Conservation (phyloP, 2,329 filamentous ascomycete genomes). For the Colletotrichum shisoi region DNA sequence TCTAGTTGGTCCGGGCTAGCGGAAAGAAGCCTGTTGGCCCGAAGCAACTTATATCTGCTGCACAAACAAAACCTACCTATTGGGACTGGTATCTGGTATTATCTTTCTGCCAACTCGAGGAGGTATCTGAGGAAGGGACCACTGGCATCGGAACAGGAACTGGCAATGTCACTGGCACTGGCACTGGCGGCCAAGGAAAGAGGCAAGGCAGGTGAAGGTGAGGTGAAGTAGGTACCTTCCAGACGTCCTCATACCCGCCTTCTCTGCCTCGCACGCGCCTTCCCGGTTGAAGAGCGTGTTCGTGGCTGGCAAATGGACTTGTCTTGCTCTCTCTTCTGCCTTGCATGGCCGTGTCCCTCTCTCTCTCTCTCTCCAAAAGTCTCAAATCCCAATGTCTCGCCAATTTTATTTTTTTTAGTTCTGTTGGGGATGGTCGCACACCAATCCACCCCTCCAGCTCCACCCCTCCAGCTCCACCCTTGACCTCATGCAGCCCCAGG, state of each 20-base stretch:
- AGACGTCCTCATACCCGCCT: not conserved
- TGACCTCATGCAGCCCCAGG: constrained; percentile 38
- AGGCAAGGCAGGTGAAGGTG: not conserved
- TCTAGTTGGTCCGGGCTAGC: constrained; percentile 35
- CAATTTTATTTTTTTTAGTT: constrained; percentile 50
- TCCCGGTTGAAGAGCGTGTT: not conserved
- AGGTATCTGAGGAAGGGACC: too few species aligned
- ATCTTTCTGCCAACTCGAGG: too few species aligned
- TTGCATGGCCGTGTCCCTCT: constrained; percentile 9
- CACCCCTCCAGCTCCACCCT: constrained; percentile 38
- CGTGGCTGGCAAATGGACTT: constrained; percentile 3
- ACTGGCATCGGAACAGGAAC: too few species aligned
- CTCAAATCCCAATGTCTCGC: constrained; percentile 40
- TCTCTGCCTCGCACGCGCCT: not conserved
- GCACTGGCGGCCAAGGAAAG: not conserved
- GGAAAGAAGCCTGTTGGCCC: constrained; percentile 21
- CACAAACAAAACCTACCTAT: not conserved
- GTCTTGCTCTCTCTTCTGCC: constrained; percentile 13
- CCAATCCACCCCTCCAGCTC: constrained; percentile 35
- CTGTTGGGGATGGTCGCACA: constrained; percentile 52
- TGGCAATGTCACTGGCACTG: not conserved
- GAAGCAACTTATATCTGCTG: not conserved
- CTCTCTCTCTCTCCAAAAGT: constrained; percentile 27
- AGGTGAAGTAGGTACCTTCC: constrained; percentile 3
- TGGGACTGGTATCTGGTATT: not conserved